Evolutionary conservation across 176 grass and related monocot genomes (phyloP).

Genomic region (Ananas comosus): DNA sequence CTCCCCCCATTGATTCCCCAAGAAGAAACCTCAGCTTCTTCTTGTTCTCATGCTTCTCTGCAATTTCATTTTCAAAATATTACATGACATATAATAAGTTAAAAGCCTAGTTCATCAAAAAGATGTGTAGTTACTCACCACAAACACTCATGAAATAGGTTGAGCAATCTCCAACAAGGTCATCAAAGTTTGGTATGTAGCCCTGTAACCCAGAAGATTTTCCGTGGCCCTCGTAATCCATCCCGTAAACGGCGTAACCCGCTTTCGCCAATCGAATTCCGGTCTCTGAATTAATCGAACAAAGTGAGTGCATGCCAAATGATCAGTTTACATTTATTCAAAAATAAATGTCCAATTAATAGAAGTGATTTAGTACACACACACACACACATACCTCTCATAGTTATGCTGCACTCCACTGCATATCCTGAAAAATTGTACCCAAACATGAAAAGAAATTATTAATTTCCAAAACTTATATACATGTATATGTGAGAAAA

Average conservation of each 20-base stretch:
- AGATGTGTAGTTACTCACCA: slow-evolving; percentile 16
- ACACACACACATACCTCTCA: slow-evolving; percentile 27
- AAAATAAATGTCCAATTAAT: too few relatives aligned
- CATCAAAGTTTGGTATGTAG: slow-evolving; percentile 38
- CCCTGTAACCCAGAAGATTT: slow-evolving; percentile 44
- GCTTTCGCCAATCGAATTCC: slow-evolving; percentile 32
- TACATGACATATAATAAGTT: background rate
- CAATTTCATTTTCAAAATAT: background rate
- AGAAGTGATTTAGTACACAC: too few relatives aligned
- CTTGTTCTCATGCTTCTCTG: slow-evolving; percentile 45
- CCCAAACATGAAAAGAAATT: too few relatives aligned
- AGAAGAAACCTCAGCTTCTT: slow-evolving; percentile 43
- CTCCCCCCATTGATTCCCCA: slow-evolving; percentile 52
- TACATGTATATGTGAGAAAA: background rate
- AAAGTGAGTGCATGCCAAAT: background rate
- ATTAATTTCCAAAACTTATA: too few relatives aligned
- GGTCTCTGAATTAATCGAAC: slow-evolving; percentile 20
- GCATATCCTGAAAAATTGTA: slow-evolving; percentile 24
- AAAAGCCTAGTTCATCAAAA: background rate
- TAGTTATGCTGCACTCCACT: slow-evolving; percentile 62
- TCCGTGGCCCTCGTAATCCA: slow-evolving; percentile 75
- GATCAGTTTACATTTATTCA: too few relatives aligned
- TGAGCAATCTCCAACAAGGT: slow-evolving; percentile 41
- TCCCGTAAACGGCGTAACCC: slow-evolving; percentile 49
- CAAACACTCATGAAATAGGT: slow-evolving; percentile 40